These are phyloP conservation scores for Epithele typhae DNA, from an alignment of 768 basidiomycete genomes.

Conservation along the genomic window DNA sequence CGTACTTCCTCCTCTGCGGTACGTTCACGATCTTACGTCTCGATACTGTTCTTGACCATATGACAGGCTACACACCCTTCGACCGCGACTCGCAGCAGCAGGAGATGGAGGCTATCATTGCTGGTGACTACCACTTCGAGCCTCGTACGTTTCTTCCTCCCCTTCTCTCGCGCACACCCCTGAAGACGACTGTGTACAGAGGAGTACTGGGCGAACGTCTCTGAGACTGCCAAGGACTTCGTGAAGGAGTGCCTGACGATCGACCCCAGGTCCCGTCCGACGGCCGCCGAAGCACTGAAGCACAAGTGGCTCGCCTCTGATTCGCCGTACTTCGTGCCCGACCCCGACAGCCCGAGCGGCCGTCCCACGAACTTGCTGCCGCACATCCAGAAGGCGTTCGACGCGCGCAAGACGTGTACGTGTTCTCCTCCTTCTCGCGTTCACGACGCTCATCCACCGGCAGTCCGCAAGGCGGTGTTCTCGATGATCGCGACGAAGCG, in stretches of 20 bases:
- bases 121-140: constrained; percentile 90
- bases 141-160: constrained; percentile 36
- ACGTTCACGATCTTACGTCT: background rate
- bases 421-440: constrained; percentile 8
- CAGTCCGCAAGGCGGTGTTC: constrained; percentile 86
- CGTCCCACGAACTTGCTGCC: constrained; percentile 78
- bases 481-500: constrained; percentile 84
- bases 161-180: background rate
- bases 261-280: constrained; percentile 77
- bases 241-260: constrained; percentile 79
- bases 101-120: constrained; percentile 95
- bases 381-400: constrained; percentile 83
- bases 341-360: constrained; percentile 52
- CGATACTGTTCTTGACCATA: too few species aligned
- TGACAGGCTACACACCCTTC: constrained; percentile 88
- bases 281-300: constrained; percentile 64
- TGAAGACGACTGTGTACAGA: constrained; percentile 28
- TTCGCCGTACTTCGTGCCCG: constrained; percentile 66
- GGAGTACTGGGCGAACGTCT: constrained; percentile 88
- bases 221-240: constrained; percentile 78
- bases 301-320: constrained; percentile 80
- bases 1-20: constrained; percentile 89
- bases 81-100: constrained; percentile 84
- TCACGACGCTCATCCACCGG: constrained; percentile 1
- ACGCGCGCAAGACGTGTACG: constrained; percentile 83